These are phyloP conservation scores for Chaetomium cochliodes DNA, from an alignment of 495 filamentous ascomycete species.

Conservation along the genomic window DNA sequence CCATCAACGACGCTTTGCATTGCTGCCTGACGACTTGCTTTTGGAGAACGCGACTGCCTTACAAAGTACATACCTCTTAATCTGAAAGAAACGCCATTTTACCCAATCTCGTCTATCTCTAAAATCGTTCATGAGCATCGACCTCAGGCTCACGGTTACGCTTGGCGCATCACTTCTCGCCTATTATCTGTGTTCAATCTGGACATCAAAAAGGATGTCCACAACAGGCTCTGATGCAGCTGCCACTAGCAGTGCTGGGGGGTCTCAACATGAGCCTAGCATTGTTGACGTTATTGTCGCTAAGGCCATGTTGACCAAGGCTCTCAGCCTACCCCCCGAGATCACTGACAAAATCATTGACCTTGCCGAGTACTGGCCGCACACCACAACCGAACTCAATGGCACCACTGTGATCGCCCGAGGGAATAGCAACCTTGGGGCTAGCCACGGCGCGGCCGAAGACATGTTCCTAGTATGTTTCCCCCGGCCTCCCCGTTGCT, in stretches of 20 bases:
- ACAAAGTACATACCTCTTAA: too few relatives aligned
- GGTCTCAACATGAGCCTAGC: conserved; percentile 30
- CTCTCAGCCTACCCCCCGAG: conserved; percentile 55
- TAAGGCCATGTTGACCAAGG: conserved; percentile 44
- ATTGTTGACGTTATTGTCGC: conserved; percentile 48
- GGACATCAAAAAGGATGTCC: not conserved
- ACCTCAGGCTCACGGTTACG: not conserved
- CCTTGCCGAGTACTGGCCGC: conserved; percentile 69
- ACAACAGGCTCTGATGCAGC: too few relatives aligned
- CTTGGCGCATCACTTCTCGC: not conserved
- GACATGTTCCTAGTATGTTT: conserved; percentile 42
- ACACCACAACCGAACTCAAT: conserved; percentile 39
- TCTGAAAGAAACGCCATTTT: too few relatives aligned
- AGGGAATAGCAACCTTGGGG: conserved; percentile 9
- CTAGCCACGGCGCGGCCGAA: conserved; percentile 29
- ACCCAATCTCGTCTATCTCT: not conserved
- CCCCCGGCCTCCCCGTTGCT: not conserved
- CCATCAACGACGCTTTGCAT: not conserved
- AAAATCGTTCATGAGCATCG: not conserved
- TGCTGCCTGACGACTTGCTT: not conserved
- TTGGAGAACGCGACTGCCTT: not conserved
- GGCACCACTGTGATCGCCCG: conserved; percentile 18
- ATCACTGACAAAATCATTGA: conserved; percentile 68
- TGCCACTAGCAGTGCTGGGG: not conserved
- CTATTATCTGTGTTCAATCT: not conserved